phyloP scores from a whole-genome alignment of 2,329 filamentous ascomycete genomes.

The Ramularia endophylla region DNA sequence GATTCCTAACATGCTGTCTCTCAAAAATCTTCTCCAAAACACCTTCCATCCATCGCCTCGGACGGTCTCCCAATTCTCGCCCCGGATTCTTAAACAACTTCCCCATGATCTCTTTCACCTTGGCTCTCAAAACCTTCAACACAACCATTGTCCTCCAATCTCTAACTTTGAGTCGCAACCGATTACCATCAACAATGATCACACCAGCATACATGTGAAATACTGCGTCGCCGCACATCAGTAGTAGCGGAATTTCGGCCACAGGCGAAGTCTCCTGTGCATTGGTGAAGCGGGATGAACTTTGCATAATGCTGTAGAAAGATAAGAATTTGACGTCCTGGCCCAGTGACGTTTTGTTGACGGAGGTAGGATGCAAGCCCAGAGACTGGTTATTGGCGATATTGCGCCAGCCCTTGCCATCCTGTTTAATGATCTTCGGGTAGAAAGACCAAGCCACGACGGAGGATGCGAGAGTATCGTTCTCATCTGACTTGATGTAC shows the following conservation, averaged over 20 bases:
- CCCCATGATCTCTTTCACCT: constrained; percentile 69
- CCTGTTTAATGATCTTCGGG: constrained; percentile 79
- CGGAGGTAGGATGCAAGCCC: constrained; percentile 77
- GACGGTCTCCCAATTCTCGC: constrained; percentile 33
- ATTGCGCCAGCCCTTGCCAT: constrained; percentile 83
- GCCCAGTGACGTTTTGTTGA: constrained; percentile 62
- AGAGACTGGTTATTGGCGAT: constrained; percentile 90
- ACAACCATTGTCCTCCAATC: constrained; percentile 90
- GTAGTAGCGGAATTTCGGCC: constrained; percentile 71
- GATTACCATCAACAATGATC: constrained; percentile 78
- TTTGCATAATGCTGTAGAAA: constrained; percentile 97
- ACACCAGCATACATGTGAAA: constrained; percentile 89
- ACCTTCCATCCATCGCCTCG: constrained; percentile 38
- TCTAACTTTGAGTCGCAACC: constrained; percentile 72
- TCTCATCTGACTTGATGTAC: constrained; percentile 69
- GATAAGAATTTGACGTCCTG: constrained; percentile 67
- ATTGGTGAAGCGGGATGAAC: constrained; percentile 73
- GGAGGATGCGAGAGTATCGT: constrained; percentile 71
- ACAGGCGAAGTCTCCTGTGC: constrained; percentile 68
- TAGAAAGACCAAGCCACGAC: constrained; percentile 95
- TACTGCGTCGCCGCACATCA: constrained; percentile 83
- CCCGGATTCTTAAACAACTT: constrained; percentile 57
- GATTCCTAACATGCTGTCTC: constrained; percentile 9
- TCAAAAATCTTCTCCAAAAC: constrained; percentile 28
- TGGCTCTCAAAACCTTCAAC: constrained; percentile 71